Evolutionary conservation across 75 land plant species (phyloP), one percentile per base, ranked within the genome.

Genomic region (Azolla pinnata): DNA sequence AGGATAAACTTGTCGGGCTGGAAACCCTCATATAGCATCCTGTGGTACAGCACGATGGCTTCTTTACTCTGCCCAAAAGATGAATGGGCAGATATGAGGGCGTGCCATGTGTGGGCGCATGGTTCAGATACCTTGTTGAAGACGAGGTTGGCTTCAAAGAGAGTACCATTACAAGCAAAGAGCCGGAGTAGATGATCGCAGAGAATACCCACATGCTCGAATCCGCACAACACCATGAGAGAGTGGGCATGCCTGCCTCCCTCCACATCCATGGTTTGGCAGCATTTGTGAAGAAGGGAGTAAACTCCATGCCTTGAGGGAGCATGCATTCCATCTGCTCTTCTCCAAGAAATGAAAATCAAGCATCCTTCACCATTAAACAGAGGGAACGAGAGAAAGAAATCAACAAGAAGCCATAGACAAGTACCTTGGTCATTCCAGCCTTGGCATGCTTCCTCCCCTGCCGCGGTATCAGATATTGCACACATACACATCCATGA

Each of bases 81-180:
- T 17, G 69, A 75, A 68, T 66, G 66, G 1, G 78, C 75, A 40
- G 56, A 77, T 59, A 82, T 75, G 20, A 78, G 75, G 21, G 81
- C 81, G 69, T 78, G 78, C 85, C 80, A 81, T 4, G 84, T 69
- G 54, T 70, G 52, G 56, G 46, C 44, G 40, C 74, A 76, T 20
- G 52, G 56, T 29, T 52, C 38, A 17, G 10, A 52, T 19, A 74
- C 65, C n/a, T 31, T 65, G 28, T 64, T 74, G 56, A 81, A 81
- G 21, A 64, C 68, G 44, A 60, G 25, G 21, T 63, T 77, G 33
- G 84, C 78, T 10, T 78, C 74, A 21, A 48, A 21, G 2, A 81
- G 25, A 68, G 63, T 64, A 9, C 80, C 75, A 33, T 51, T 76
- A 50, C 73, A 73, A 12, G 73, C 76, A 73, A 73, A 79, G 76